Percentiles rank a stretch among this genome's conserved stretches.
These are phyloP conservation scores for Clarireedia hainanense DNA, from an alignment of 2,329 filamentous ascomycete genomes.

Conservation along the genomic window DNA sequence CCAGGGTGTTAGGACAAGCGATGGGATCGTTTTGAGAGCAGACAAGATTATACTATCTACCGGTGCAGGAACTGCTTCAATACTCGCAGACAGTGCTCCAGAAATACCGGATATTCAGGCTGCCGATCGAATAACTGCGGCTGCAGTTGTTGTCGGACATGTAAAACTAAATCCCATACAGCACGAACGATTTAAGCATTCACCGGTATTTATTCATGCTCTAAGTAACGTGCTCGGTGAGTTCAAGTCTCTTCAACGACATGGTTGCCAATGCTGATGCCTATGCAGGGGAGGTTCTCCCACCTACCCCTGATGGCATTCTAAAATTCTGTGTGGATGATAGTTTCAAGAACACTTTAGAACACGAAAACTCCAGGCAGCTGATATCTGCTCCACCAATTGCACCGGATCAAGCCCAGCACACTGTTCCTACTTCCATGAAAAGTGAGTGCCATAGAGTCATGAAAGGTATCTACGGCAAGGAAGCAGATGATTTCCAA, in stretches of 20 bases:
- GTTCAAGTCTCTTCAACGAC: constrained; percentile 1
- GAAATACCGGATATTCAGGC: constrained; percentile 43
- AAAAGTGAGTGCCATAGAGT: constrained; percentile 36
- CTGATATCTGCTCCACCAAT: constrained; percentile 44
- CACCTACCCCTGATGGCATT: constrained; percentile 39
- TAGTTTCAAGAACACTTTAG: constrained; percentile 47
- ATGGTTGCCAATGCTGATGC: neutral
- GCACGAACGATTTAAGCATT: constrained; percentile 37
- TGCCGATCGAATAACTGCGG: constrained; percentile 46
- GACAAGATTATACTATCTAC: constrained; percentile 47
- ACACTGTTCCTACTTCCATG: constrained; percentile 34
- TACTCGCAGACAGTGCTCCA: constrained; percentile 45
- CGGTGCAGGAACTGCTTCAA: constrained; percentile 47
- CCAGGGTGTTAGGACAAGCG: constrained; percentile 40
- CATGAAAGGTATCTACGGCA: constrained; percentile 36
- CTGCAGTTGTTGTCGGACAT: constrained; percentile 44
- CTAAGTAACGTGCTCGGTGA: constrained; percentile 35
- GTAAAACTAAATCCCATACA: constrained; percentile 39
- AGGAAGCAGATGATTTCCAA: constrained; percentile 31
- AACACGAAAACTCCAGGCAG: constrained; percentile 39
- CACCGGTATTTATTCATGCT: constrained; percentile 47
- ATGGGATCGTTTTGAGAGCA: constrained; percentile 40
- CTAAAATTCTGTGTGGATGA: constrained; percentile 56
- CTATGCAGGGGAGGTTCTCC: constrained; percentile 29
- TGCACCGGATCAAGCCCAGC: constrained; percentile 34